Conservation (phyloP, 2,329 filamentous ascomycete genomes). For the Coniochaeta sp. region DNA sequence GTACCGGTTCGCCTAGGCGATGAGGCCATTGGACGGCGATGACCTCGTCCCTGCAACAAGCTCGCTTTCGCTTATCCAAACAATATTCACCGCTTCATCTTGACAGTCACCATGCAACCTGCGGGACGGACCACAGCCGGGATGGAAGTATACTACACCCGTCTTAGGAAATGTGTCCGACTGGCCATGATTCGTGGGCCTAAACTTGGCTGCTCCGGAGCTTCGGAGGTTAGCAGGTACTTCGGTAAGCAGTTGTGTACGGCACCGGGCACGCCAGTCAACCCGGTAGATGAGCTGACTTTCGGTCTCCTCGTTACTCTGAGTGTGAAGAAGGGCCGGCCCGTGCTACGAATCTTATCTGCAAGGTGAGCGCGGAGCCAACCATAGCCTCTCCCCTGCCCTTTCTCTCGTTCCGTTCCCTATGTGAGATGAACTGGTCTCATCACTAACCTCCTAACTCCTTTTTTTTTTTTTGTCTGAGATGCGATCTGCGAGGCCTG, state of each 20-base stretch:
- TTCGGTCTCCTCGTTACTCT: background rate
- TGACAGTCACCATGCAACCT: background rate
- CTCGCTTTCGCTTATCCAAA: conserved; percentile 2
- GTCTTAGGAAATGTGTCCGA: background rate
- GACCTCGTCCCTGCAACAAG: background rate
- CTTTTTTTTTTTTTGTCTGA: conserved; percentile 4
- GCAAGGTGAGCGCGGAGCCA: conserved; percentile 2
- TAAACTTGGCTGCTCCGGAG: background rate
- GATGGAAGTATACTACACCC: background rate
- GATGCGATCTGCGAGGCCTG: background rate
- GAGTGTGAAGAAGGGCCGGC: conserved; percentile 7
- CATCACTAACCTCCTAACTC: conserved; percentile 3
- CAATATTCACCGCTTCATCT: conserved; percentile 1
- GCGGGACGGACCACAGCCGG: background rate
- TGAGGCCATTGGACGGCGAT: background rate
- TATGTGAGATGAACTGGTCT: background rate
- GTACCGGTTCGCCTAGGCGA: conserved; percentile 1
- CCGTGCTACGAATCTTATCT: conserved; percentile 7
- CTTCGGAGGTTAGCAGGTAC: background rate
- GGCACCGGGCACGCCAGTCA: background rate
- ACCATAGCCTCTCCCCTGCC: background rate
- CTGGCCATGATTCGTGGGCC: background rate
- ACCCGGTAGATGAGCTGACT: background rate
- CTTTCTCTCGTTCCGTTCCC: background rate
- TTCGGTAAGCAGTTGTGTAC: background rate